Base-by-base conservation (phyloP, 2,329 filamentous ascomycete species). In the Fusarium sp. region DNA sequence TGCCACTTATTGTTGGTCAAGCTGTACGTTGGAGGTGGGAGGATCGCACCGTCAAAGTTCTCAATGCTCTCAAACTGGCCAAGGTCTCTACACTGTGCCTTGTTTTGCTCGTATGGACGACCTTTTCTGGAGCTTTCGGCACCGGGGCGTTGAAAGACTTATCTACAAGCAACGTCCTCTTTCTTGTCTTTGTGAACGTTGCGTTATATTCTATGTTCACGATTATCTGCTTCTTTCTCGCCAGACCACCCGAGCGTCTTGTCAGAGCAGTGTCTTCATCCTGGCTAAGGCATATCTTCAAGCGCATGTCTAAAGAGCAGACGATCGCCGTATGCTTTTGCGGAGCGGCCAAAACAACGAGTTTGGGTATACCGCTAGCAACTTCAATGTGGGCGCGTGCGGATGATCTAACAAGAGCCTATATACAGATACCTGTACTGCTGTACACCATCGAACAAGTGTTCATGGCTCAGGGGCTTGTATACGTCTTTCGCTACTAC, bases 321-420 rank as follows among this genome's bases (percentile, higher is more conserved):
- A 88, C 91, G 1, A 88, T 93, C 55, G 91, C 92, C 1, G 88
- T 93, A 20, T 93, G 91, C 74, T 93, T 93, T 80, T 93, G 91
- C 75, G 91, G 90, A 31, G 91, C 92, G 0, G 91, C 91, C 20
- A 94, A 94, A 81, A 93, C 91, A 6, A 91, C 91, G 3, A 90
- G 89, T 6, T 84, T 94, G 64, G 91, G 91, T 0, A 91, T 94
- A 13, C 92, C 92, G 1, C 79, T 94, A 33, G 86, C 89, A 56
- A 88, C 89, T 36, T 88, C 91, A 65, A 93, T 94, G 88, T 94
- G 91, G 84, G 82, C 84, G 20, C 84, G 87, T 20, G 81, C 89
- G 15, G 85, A 87, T 71, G 81, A 88, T 47, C 81, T 88, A 42
- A 86, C 88, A 26, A 84, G 88, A 67, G 86, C 88, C 1, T 89